Evolutionary conservation across 108 stramenopile genomes (phyloP).

Genomic region (Skeletonema tropicum): DNA sequence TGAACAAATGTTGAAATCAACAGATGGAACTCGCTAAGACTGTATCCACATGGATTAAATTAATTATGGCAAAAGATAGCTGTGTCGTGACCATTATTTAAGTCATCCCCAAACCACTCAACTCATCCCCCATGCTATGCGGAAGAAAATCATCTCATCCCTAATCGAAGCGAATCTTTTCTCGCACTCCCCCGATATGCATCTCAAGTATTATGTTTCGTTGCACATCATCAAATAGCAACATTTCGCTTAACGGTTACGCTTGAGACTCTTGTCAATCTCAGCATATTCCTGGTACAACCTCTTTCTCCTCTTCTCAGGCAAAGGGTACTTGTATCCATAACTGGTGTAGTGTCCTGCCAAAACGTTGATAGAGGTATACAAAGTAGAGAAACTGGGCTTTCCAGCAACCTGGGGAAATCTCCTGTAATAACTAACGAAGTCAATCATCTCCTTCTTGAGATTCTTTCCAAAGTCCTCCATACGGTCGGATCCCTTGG

Average conservation of each 20-base stretch:
- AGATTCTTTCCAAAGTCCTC: slow-evolving; percentile 92
- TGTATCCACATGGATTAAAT: slow-evolving; percentile 1
- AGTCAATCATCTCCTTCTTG: slow-evolving; percentile 98
- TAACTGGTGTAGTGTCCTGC: slow-evolving; percentile 97
- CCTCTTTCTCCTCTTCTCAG: slow-evolving; percentile 97
- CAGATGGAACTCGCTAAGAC: background rate
- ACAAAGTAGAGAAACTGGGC: slow-evolving; percentile 92
- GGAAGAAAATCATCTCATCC: background rate
- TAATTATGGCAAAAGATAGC: background rate
- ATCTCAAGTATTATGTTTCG: background rate
- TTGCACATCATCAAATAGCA: background rate
- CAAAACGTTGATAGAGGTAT: slow-evolving; percentile 95
- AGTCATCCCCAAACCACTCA: background rate
- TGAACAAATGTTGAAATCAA: background rate
- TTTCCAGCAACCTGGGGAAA: slow-evolving; percentile 93
- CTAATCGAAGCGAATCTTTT: background rate
- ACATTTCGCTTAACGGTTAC: slow-evolving; percentile 66
- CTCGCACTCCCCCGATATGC: background rate
- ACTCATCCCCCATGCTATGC: background rate
- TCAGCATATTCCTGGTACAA: slow-evolving; percentile 96
- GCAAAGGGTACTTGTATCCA: slow-evolving; percentile 97
- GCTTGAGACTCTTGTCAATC: slow-evolving; percentile 90
- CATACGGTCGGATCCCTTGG: slow-evolving; percentile 90
- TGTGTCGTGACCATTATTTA: background rate
- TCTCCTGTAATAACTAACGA: slow-evolving; percentile 91